Conservation (phyloP, 2,329 filamentous ascomycete genomes). For the Aspergillus calidoustus region DNA sequence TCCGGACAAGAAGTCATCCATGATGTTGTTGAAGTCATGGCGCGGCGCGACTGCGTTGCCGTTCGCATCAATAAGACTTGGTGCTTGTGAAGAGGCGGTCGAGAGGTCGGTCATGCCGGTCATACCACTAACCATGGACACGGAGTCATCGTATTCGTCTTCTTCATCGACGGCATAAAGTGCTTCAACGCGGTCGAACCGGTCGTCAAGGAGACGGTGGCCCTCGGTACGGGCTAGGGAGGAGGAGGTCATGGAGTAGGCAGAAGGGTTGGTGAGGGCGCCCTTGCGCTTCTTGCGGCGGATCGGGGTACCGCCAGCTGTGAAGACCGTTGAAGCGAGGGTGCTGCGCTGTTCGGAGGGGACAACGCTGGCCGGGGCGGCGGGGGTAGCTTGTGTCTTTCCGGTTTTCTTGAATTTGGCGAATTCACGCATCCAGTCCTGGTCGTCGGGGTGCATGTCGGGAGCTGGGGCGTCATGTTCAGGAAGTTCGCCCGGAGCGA, state of each 20-base stretch:
- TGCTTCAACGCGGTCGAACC: constrained; percentile 91
- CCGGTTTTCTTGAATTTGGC: constrained; percentile 88
- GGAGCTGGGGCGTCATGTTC: constrained; percentile 44
- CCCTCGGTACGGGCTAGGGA: constrained; percentile 87
- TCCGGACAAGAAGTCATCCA: constrained; percentile 88
- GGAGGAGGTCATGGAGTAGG: constrained; percentile 90
- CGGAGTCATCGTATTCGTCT: constrained; percentile 55
- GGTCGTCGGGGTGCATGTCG: constrained; percentile 64
- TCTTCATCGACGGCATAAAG: constrained; percentile 70
- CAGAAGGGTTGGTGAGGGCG: constrained; percentile 82
- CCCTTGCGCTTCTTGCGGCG: constrained; percentile 94
- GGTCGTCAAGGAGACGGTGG: constrained; percentile 79
- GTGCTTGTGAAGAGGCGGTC: constrained; percentile 61
- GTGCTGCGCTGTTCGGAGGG: constrained; percentile 49
- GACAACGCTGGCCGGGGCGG: constrained; percentile 41
- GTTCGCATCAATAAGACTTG: constrained; percentile 52
- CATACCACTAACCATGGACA: constrained; percentile 55
- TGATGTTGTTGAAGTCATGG: constrained; percentile 82
- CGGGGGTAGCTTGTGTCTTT: constrained; percentile 49
- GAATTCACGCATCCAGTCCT: constrained; percentile 91
- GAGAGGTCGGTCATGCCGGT: constrained; percentile 64
- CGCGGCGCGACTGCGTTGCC: constrained; percentile 62
- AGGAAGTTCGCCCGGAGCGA: constrained; percentile 37
- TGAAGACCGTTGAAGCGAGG: constrained; percentile 51
- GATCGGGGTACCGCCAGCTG: constrained; percentile 66